Evolutionary conservation across 306 rosid genomes (phyloP), one percentile per base, ranked within the genome.

Genomic region (Astragalus glycyphyllos): DNA sequence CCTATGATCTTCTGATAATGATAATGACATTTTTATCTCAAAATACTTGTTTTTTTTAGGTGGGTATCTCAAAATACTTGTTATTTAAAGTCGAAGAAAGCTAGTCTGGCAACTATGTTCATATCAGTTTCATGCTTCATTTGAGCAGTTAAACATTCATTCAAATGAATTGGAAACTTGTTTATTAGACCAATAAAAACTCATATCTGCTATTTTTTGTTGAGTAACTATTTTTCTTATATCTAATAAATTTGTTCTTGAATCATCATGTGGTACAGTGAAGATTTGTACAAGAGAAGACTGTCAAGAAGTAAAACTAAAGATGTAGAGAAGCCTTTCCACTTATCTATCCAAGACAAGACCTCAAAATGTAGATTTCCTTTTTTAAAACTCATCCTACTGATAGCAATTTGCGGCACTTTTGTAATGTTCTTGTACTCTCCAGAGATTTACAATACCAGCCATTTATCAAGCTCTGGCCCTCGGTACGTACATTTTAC

Each of bases 331-430:
- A 86, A 88, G 70, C 88, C 87, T 69, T 84, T 84, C 44, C 86
- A 83, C 77, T 72, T 84, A 60, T 78, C 92, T 11, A 53, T 80
- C 69, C 92, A 84, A 65, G 98, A 89, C 9, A 90, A 61, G 51
- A 79, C 70, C 81, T 75, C 92, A 81, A 86, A 86, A 85, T 89
- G 88, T 96, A 89, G 82, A 79, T 68, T 87, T 71, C 80, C 95
- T 72, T 73, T 85, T 48, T 84, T 92, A 61, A 86, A 82, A 84
- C 62, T 86, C 3, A 78, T 88, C 76, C 84, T 92, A 1, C 68
- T 88, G 17, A 12, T 88, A 34, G 68, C 84, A 65, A 56, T 85
- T 34, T 84, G 81, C 20, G 92, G 92, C 75, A 88, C 96, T 69
- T 81, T 86, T 61, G 65, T 88, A 13, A 82, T 85, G 11, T 85